These are phyloP conservation scores for Leishmania martiniquensis DNA, from an alignment of 208 protist genomes.

Conservation along the genomic window DNA sequence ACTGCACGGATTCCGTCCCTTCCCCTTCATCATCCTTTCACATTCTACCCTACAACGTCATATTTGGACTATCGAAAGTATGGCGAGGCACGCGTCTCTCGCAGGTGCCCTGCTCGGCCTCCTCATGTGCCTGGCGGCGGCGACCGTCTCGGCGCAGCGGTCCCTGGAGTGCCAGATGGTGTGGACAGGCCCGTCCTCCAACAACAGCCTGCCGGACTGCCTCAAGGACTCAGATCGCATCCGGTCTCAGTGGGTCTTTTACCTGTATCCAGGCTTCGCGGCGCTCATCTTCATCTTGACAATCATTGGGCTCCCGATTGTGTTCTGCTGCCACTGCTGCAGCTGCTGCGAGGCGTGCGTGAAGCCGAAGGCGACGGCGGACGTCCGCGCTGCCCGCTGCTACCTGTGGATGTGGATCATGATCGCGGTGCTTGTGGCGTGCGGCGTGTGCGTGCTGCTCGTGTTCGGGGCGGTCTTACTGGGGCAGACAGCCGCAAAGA, in stretches of 20 bases:
- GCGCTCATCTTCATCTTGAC: constrained; percentile 60
- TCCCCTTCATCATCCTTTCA: no score
- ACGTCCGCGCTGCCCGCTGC: constrained; percentile 40
- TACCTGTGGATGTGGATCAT: constrained; percentile 77
- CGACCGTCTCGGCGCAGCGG: constrained; percentile 34
- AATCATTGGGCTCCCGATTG: constrained; percentile 57
- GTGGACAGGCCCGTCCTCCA: constrained; percentile 53
- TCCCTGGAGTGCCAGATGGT: constrained; percentile 80
- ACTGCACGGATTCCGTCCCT: no score
- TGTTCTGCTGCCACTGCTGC: constrained; percentile 63
- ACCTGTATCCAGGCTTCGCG: constrained; percentile 54
- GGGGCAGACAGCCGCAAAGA: constrained; percentile 24
- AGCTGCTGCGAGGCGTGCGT: constrained; percentile 38
- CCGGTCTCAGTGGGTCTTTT: constrained; percentile 54
- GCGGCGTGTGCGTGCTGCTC: constrained; percentile 58
- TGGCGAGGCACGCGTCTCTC: constrained; percentile 11
- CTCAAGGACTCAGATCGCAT: constrained; percentile 53
- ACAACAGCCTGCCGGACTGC: constrained; percentile 68
- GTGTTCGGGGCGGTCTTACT: constrained; percentile 58
- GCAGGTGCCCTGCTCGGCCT: constrained; percentile 33
- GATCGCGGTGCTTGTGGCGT: constrained; percentile 50
- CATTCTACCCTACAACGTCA: no score
- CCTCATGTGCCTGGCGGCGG: constrained; percentile 34
- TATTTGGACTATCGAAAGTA: background rate
- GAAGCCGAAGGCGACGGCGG: constrained; percentile 26